phyloP scores from a whole-genome alignment of 495 filamentous ascomycete species.

The Penicillium longicatenatum region DNA sequence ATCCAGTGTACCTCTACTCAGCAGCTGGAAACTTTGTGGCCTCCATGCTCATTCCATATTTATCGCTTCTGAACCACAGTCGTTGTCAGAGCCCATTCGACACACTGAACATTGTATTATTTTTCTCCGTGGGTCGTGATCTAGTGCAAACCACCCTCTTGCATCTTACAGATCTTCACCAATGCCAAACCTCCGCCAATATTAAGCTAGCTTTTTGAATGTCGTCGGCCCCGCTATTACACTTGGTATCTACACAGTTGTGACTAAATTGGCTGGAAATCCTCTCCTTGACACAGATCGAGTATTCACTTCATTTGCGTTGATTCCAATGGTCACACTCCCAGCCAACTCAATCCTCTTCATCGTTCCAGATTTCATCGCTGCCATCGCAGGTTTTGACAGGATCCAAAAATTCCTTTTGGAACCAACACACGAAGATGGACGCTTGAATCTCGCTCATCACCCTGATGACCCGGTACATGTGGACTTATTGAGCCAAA shows the following conservation, averaged over 20 bases:
- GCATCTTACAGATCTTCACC: not conserved
- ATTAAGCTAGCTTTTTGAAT: conserved; percentile 1
- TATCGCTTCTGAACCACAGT: conserved; percentile 1
- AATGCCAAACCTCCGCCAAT: not conserved
- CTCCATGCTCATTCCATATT: not conserved
- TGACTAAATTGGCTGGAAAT: not conserved
- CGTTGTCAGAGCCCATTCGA: not conserved
- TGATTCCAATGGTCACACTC: conserved; percentile 3
- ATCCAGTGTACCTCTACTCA: not conserved
- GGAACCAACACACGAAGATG: not conserved
- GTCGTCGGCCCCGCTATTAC: conserved; percentile 2
- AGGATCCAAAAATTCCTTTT: not conserved
- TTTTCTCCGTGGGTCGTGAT: not conserved
- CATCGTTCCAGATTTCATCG: not conserved
- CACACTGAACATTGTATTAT: not conserved
- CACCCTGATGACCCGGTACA: not conserved
- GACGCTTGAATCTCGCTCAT: not conserved
- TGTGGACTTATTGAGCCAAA: not conserved
- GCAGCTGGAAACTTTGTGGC: not conserved
- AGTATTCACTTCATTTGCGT: conserved; percentile 2
- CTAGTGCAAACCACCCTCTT: not conserved
- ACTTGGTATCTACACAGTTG: not conserved
- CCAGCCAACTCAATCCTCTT: conserved; percentile 4
- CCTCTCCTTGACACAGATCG: conserved; percentile 3
- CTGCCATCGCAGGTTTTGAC: conserved; percentile 2